Evolutionary conservation across 1,139 yeast species (phyloP), one percentile per base, ranked within the genome.

Genomic region (Pneumocystis oryctolagi): DNA sequence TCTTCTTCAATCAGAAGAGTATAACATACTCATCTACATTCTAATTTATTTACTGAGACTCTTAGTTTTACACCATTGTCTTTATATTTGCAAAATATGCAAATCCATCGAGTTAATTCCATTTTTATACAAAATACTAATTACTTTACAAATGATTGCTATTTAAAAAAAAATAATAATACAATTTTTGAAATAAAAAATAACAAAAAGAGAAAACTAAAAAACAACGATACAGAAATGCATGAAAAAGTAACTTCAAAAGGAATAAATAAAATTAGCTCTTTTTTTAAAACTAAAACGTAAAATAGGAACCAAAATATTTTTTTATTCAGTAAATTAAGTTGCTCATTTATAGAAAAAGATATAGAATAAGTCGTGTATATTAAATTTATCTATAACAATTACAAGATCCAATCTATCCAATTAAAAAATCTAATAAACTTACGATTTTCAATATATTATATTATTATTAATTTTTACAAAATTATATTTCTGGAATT

Each of bases 1-100:
- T 47, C 55, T 47, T 47, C 31, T 47, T 47, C 55, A 47, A 25
- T 47, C 55, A 47, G 55, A 47, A 47, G 55, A 47, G 55, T 47
- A 47, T n/a, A 47, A 25, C 8, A 9, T 47, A 47, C 25, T 47
- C 31, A 47, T 47, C 14, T 47, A 25, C 25, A 25, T 47, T 47
- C 30, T 47, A 25, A 20, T 28, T 20, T 47, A 47, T 28, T 47
- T 47, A 28, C 55, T 47, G 16, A 25, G 25, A 47, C 25, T 25
- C 20, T 25, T 47, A 47, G 55, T 47, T 47, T 47, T 47, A 47
- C 55, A 8, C 55, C 55, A n/a, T 47, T 47, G 25, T 47, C 55
- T 20, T 25, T 3, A 47, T 47, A 47, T 47, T 47, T 47, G 16
- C 31, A 47, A 20, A 47, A 47, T 2, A 12, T 47, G 12, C 55